These are phyloP conservation scores for Carallia brachiata DNA, from an alignment of 345 rosid genomes.

Conservation along the genomic window DNA sequence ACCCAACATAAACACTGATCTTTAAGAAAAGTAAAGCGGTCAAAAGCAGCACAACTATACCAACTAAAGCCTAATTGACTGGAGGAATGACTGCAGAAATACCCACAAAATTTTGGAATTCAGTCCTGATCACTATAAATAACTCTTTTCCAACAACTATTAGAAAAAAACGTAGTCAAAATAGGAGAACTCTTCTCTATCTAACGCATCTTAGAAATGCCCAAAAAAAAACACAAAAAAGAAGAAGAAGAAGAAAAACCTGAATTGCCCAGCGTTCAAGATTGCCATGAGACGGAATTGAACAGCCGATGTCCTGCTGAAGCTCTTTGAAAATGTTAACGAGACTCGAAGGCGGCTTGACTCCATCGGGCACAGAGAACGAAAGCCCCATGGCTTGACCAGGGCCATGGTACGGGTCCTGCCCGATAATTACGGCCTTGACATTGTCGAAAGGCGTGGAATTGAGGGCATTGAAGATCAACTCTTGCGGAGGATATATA, in stretches of 20 bases:
- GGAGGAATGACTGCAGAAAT: neutral
- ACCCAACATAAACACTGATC: neutral
- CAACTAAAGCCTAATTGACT: neutral
- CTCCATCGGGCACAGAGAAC: slow-evolving; percentile 83
- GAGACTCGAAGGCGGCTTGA: slow-evolving; percentile 81
- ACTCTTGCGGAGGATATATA: slow-evolving; percentile 73
- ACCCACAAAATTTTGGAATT: no score
- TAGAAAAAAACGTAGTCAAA: no score
- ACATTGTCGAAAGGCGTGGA: slow-evolving; percentile 70
- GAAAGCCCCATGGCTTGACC: slow-evolving; percentile 98
- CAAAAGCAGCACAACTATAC: neutral
- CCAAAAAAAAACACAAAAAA: neutral
- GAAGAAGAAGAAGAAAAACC: slow-evolving; percentile 30
- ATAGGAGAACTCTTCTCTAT: no score
- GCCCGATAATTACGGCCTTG: slow-evolving; percentile 87
- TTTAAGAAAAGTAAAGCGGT: neutral
- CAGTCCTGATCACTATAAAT: no score
- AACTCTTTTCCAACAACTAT: no score
- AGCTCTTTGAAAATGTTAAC: slow-evolving; percentile 90
- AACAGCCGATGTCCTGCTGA: slow-evolving; percentile 77
- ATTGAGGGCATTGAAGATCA: slow-evolving; percentile 82
- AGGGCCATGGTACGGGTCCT: slow-evolving; percentile 98
- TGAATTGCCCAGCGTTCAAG: slow-evolving; percentile 84
- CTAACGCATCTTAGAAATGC: neutral
- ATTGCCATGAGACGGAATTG: slow-evolving; percentile 85